phyloP scores from a whole-genome alignment of 371 early-diverging fungal species.

The Rhizopus stolonifer region DNA sequence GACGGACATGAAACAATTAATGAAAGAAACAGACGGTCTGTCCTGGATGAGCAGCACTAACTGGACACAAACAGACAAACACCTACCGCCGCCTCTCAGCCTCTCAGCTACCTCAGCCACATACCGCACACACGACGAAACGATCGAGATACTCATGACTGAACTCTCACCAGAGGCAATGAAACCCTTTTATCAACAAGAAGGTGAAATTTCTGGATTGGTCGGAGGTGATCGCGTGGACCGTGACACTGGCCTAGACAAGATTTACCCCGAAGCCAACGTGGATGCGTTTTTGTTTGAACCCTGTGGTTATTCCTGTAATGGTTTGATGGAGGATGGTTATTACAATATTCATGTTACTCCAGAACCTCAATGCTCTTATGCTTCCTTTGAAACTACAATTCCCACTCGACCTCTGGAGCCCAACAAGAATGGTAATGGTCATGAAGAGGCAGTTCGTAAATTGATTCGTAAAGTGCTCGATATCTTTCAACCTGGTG shows the following conservation, averaged over 20 bases:
- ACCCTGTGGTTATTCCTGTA: constrained; percentile 93
- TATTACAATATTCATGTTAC: constrained; percentile 98
- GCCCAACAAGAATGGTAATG: constrained; percentile 31
- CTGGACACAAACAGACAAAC: constrained; percentile 26
- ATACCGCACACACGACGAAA: constrained; percentile 59
- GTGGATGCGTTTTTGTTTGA: constrained; percentile 87
- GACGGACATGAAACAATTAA: constrained; percentile 20
- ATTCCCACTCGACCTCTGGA: constrained; percentile 56
- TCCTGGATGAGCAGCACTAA: constrained; percentile 14
- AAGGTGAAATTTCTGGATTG: constrained; percentile 51
- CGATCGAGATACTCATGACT: constrained; percentile 95
- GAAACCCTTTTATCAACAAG: constrained; percentile 60
- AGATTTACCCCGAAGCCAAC: constrained; percentile 71
- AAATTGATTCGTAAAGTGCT: constrained; percentile 73
- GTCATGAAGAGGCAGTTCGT: constrained; percentile 40
- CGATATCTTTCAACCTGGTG: constrained; percentile 76
- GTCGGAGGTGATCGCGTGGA: constrained; percentile 66
- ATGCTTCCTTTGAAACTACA: constrained; percentile 94
- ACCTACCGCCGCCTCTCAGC: constrained; percentile 40
- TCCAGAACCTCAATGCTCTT: constrained; percentile 96
- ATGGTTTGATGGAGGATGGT: constrained; percentile 76
- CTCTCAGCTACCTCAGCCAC: constrained; percentile 29
- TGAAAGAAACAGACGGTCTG: constrained; percentile 29
- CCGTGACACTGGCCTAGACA: constrained; percentile 69
- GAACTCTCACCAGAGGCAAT: constrained; percentile 74